phyloP scores from a whole-genome alignment of 129 eudicot genomes.

The Apium graveolens region DNA sequence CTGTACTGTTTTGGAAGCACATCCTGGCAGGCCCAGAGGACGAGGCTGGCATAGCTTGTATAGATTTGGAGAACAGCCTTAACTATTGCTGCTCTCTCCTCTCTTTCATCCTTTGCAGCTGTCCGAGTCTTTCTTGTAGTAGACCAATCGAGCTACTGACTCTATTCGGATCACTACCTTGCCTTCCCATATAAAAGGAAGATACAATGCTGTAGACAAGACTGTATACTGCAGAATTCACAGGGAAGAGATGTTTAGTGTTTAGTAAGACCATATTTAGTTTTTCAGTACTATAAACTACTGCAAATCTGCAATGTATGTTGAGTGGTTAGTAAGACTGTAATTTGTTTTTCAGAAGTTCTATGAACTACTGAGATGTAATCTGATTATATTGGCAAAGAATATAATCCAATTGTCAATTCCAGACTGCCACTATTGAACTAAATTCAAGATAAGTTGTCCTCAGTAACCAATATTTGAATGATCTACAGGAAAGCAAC shows the following conservation, averaged over 20 bases:
- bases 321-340: not conserved
- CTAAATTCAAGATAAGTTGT: constrained; percentile 26
- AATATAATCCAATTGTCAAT: constrained; percentile 11
- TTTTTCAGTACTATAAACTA: not conserved
- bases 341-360: not conserved
- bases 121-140: constrained; percentile 51
- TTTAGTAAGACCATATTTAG: not conserved
- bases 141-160: constrained; percentile 55
- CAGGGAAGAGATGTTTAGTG: not conserved
- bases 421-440: constrained; percentile 28
- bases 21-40: constrained; percentile 10
- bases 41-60: constrained; percentile 10
- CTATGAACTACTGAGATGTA: constrained; percentile 11
- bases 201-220: constrained; percentile 8
- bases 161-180: constrained; percentile 21
- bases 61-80: constrained; percentile 21
- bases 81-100: constrained; percentile 39
- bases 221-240: constrained; percentile 5
- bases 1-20: constrained; percentile 14
- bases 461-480: not conserved
- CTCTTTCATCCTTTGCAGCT: constrained; percentile 45
- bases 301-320: constrained; percentile 13
- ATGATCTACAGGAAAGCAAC: constrained; percentile 28
- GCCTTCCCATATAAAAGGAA: constrained; percentile 35
- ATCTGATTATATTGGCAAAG: constrained; percentile 23